Conservation (phyloP, 352 stramenopile genomes). For the Globisporangium irregulare region DNA sequence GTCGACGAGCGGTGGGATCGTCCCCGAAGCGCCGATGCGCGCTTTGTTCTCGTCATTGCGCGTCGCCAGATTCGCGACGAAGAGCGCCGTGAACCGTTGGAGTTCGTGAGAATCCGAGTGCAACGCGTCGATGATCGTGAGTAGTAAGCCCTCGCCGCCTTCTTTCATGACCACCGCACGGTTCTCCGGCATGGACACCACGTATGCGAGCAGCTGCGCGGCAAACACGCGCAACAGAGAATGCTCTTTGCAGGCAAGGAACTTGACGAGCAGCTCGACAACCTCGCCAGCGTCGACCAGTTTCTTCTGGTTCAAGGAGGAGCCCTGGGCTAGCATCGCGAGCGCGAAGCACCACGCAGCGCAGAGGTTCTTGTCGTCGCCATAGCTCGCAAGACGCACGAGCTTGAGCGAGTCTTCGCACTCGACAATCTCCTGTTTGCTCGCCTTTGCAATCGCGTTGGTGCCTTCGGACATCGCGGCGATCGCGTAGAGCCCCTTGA, state of each 20-base stretch:
- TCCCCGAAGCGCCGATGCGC: constrained; percentile 43
- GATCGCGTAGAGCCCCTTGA: constrained; percentile 52
- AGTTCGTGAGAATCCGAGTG: constrained; percentile 56
- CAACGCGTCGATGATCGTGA: constrained; percentile 33
- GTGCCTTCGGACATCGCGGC: constrained; percentile 41
- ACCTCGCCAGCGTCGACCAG: constrained; percentile 32
- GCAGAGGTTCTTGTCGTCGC: constrained; percentile 30
- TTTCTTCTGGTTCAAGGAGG: constrained; percentile 47
- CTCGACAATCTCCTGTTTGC: constrained; percentile 62
- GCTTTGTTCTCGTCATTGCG: constrained; percentile 67
- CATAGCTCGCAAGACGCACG: constrained; percentile 22
- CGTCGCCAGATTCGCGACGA: constrained; percentile 55
- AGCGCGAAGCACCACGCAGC: constrained; percentile 47
- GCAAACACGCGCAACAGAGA: constrained; percentile 29
- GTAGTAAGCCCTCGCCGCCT: constrained; percentile 32
- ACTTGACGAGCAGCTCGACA: constrained; percentile 33
- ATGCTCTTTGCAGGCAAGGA: constrained; percentile 20
- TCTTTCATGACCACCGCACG: constrained; percentile 41
- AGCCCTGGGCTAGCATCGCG: constrained; percentile 37
- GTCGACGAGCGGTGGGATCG: constrained; percentile 44
- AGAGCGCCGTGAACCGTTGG: constrained; percentile 52
- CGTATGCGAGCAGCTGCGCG: constrained; percentile 37
- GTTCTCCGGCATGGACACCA: constrained; percentile 49
- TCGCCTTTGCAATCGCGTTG: constrained; percentile 26
- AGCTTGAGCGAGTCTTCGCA: constrained; percentile 42